These are phyloP conservation scores for Neonectria punicea DNA, from an alignment of 2,329 filamentous ascomycete species.

Conservation along the genomic window DNA sequence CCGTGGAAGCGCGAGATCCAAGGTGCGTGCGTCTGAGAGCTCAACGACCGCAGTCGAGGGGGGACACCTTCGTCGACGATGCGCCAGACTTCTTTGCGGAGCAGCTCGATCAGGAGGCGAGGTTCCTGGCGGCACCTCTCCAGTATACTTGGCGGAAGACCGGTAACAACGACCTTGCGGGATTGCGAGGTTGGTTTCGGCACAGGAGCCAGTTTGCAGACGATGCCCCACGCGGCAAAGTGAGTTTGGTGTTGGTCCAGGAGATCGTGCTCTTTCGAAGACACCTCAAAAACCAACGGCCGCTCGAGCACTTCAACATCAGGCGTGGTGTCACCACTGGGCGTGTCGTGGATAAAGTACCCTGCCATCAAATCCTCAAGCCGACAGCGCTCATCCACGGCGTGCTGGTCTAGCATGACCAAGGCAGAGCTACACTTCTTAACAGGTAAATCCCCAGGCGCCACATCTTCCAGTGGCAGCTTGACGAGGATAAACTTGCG, in stretches of 20 bases:
- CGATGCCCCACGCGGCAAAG: conserved; percentile 81
- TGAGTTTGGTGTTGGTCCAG: conserved; percentile 64
- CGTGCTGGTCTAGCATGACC: conserved; percentile 90
- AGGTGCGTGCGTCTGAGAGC: conserved; percentile 25
- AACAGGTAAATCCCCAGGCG: background rate
- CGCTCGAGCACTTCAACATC: conserved; percentile 56
- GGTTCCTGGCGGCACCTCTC: conserved; percentile 82
- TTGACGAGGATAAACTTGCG: conserved; percentile 86
- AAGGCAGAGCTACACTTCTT: conserved; percentile 61
- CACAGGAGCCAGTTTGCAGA: conserved; percentile 60
- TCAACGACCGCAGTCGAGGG: conserved; percentile 4
- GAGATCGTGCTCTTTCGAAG: conserved; percentile 66
- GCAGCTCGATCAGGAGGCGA: conserved; percentile 74
- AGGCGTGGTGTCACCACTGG: conserved; percentile 28
- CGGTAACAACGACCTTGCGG: conserved; percentile 58
- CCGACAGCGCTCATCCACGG: conserved; percentile 87
- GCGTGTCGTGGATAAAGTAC: conserved; percentile 55
- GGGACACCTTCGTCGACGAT: conserved; percentile 58
- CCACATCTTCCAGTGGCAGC: conserved; percentile 50
- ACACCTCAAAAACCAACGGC: conserved; percentile 73
- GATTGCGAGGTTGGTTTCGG: background rate
- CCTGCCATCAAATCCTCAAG: conserved; percentile 76
- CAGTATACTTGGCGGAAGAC: conserved; percentile 76
- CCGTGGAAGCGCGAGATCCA: conserved; percentile 73
- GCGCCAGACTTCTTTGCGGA: conserved; percentile 80